Conservation (phyloP, 73 alveolate species). For the Paraurostyla sp. region DNA sequence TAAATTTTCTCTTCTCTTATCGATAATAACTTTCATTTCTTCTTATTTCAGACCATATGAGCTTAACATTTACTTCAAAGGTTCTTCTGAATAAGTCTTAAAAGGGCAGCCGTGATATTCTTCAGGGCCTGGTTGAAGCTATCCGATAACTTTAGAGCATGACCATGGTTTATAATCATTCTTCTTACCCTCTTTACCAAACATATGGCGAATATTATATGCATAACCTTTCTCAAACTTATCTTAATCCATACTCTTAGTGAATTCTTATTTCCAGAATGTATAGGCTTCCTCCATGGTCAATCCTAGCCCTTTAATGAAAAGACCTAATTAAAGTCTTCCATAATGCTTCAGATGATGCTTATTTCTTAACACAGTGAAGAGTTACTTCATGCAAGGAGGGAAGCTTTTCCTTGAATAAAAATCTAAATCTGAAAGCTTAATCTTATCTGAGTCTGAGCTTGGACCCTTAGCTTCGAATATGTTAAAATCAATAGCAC, state of each 20-base stretch:
- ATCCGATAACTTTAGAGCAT: constrained; percentile 86
- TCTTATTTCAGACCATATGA: constrained; percentile 62
- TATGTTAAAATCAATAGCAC: constrained; percentile 72
- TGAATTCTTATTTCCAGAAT: constrained; percentile 91
- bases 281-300: constrained; percentile 86
- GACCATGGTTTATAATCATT: constrained; percentile 92
- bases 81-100: constrained; percentile 79
- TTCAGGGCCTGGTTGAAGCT: constrained; percentile 85
- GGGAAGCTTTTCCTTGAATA: constrained; percentile 84
- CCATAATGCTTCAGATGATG: constrained; percentile 95
- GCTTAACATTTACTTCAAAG: constrained; percentile 73
- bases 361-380: constrained; percentile 79
- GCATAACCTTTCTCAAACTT: constrained; percentile 92
- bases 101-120: constrained; percentile 98
- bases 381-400: constrained; percentile 93
- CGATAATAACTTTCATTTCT: constrained; percentile 73
- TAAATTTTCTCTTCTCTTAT: constrained; percentile 84
- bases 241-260: constrained; percentile 84
- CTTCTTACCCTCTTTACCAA: constrained; percentile 95
- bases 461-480: constrained; percentile 63
- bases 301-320: constrained; percentile 93
- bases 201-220: constrained; percentile 92
- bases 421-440: constrained; percentile 81
- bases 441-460: constrained; percentile 80
- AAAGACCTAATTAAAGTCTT: constrained; percentile 91